These are phyloP conservation scores for Melaleuca alternifolia DNA, from an alignment of 345 rosid genomes.

Conservation along the genomic window DNA sequence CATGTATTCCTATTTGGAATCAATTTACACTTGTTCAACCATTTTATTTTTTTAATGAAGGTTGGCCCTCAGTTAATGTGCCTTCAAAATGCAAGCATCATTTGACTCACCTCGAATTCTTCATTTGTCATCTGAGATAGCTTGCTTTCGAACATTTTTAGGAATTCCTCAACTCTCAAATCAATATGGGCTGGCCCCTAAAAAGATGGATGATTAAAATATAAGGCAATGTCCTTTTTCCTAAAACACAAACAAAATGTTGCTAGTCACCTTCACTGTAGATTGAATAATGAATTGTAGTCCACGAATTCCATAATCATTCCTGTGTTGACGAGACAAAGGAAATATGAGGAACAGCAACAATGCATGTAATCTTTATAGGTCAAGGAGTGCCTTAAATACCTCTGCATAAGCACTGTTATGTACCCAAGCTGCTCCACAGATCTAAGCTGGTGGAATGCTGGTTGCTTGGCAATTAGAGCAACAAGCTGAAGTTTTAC, in stretches of 20 bases:
- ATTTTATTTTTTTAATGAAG: neutral
- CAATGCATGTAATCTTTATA: neutral
- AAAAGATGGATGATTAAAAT: neutral
- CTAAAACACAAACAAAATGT: neutral
- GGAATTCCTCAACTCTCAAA: conserved; percentile 68
- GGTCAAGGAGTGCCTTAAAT: neutral
- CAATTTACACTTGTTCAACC: neutral
- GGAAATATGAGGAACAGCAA: neutral
- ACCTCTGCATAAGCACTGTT: conserved; percentile 70
- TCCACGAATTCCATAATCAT: conserved; percentile 67
- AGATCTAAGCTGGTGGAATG: conserved; percentile 95
- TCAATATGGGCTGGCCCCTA: conserved; percentile 80
- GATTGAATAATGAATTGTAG: conserved; percentile 83
- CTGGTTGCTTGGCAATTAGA: conserved; percentile 74
- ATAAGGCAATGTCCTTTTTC: neutral
- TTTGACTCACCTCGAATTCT: conserved; percentile 59
- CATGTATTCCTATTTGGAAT: neutral
- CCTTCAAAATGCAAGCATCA: neutral
- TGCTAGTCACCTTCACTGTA: conserved; percentile 45
- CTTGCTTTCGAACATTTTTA: conserved; percentile 54
- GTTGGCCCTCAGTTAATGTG: neutral
- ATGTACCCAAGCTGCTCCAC: conserved; percentile 95
- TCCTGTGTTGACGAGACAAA: conserved; percentile 24
- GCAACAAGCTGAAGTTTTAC: conserved; percentile 74
- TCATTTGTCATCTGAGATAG: conserved; percentile 64